phyloP scores from a whole-genome alignment of 768 basidiomycete species.

The Gymnopilus junonius region DNA sequence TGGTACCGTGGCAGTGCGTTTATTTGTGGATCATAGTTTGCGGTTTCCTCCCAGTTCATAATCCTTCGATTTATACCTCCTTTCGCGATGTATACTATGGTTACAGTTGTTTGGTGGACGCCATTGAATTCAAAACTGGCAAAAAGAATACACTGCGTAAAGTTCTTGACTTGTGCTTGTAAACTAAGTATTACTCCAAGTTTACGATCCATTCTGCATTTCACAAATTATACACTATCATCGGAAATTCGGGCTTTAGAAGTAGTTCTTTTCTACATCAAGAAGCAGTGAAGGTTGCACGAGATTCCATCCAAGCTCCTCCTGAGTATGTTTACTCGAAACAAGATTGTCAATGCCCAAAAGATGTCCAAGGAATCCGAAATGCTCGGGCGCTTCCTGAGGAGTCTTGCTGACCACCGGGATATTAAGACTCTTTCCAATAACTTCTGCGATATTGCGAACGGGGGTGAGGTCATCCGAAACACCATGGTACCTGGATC shows the following conservation, averaged over 20 bases:
- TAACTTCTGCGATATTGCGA: background rate
- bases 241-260: background rate
- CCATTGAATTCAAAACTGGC: too few relatives aligned
- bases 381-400: background rate
- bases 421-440: background rate
- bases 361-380: background rate
- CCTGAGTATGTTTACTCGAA: conserved; percentile 4
- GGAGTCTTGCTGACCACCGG: background rate
- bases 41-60: too few relatives aligned
- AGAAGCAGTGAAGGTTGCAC: background rate
- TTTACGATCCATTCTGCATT: too few relatives aligned
- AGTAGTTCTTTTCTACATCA: background rate
- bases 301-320: background rate
- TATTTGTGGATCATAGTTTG: too few relatives aligned
- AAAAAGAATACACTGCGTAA: too few relatives aligned
- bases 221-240: too few relatives aligned
- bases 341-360: background rate
- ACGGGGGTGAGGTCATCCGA: background rate
- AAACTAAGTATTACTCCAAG: too few relatives aligned
- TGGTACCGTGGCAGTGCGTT: too few relatives aligned
- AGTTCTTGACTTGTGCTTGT: too few relatives aligned
- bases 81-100: too few relatives aligned
- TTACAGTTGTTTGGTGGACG: too few relatives aligned
- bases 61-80: too few relatives aligned
- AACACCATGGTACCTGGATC: conserved; percentile 1